Percentiles rank a stretch among this genome's conserved stretches.
Conservation (phyloP, 176 grass and related monocot genomes). For the Neostapfia colusana region DNA sequence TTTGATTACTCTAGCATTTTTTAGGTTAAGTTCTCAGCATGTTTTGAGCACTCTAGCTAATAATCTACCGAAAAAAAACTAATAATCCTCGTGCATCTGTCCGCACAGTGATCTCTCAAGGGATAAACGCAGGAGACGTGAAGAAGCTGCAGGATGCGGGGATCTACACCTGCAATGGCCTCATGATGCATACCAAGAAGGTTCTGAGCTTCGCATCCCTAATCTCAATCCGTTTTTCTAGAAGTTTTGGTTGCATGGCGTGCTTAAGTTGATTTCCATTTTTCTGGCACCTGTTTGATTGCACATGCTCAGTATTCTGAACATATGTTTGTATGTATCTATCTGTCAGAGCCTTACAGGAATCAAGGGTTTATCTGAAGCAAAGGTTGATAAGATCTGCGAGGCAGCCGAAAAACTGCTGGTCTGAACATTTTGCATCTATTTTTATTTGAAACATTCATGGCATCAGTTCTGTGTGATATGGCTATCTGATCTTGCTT, state of each 20-base stretch:
- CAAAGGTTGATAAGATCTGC: slow-evolving; percentile 90
- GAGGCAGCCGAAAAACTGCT: slow-evolving; percentile 86
- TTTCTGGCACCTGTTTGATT: not conserved
- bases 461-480: slow-evolving; percentile 12
- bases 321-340: not conserved
- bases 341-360: slow-evolving; percentile 65
- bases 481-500: slow-evolving; percentile 15
- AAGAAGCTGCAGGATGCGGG: slow-evolving; percentile 97
- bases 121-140: slow-evolving; percentile 89
- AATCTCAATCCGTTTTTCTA: not conserved
- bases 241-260: not conserved
- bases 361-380: slow-evolving; percentile 93
- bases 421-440: slow-evolving; percentile 39
- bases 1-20: not conserved
- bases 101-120: slow-evolving; percentile 79
- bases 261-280: slow-evolving; percentile 11
- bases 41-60: not conserved
- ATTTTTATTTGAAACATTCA: not conserved
- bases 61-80: slow-evolving; percentile 5
- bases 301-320: slow-evolving; percentile 10
- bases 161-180: slow-evolving; percentile 96
- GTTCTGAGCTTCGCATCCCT: slow-evolving; percentile 33
- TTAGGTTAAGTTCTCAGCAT: not conserved
- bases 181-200: slow-evolving; percentile 99
- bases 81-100: slow-evolving; percentile 1